Conservation (phyloP, 495 filamentous ascomycete genomes). For the Podospora fimiseda region DNA sequence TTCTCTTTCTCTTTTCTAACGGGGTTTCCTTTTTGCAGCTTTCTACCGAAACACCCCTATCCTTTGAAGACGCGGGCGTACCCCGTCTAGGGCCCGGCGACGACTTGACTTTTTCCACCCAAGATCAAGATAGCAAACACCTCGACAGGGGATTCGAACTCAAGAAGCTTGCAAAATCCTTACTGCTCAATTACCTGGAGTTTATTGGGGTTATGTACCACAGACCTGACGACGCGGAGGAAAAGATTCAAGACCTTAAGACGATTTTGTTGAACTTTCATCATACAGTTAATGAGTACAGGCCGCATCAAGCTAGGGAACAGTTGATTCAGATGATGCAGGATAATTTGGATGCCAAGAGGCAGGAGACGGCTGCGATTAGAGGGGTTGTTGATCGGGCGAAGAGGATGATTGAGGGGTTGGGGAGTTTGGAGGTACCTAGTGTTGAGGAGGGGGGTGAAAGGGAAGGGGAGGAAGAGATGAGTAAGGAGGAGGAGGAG, state of each 20-base stretch:
- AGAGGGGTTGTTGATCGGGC: conserved; percentile 65
- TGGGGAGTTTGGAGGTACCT: conserved; percentile 44
- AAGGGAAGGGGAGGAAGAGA: background rate
- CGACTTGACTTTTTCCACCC: conserved; percentile 8
- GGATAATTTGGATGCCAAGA: conserved; percentile 66
- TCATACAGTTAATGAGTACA: conserved; percentile 86
- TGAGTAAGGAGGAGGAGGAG: conserved; percentile 10
- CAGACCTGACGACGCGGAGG: conserved; percentile 51
- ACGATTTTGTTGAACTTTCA: conserved; percentile 83
- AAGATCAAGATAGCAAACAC: conserved; percentile 40
- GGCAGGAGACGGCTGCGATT: conserved; percentile 73
- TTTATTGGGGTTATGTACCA: conserved; percentile 63
- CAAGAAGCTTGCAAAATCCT: conserved; percentile 68
- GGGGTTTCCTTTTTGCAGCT: conserved; percentile 31
- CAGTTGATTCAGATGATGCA: conserved; percentile 89
- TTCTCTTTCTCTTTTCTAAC: background rate
- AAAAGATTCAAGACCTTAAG: conserved; percentile 69
- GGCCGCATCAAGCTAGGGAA: conserved; percentile 91
- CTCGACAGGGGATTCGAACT: conserved; percentile 70
- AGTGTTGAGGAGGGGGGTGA: background rate
- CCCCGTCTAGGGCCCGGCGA: conserved; percentile 58
- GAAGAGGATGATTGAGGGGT: conserved; percentile 56
- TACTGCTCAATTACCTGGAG: conserved; percentile 80
- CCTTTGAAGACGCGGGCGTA: conserved; percentile 62
- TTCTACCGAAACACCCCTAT: conserved; percentile 53